phyloP scores from a whole-genome alignment of 2,329 filamentous ascomycete genomes.

The Aspergillus japonicus region DNA sequence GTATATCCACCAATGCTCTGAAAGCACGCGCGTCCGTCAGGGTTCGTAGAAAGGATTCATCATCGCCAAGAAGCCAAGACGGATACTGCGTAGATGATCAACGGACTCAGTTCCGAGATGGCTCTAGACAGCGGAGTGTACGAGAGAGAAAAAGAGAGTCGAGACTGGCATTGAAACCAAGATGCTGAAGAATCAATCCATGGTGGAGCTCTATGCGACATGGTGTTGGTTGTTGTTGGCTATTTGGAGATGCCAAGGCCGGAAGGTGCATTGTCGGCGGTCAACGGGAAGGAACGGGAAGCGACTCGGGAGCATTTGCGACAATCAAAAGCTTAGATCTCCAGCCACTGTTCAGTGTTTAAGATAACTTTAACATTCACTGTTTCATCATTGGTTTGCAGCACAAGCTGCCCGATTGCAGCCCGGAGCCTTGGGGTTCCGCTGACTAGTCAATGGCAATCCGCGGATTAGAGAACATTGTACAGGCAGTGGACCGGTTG shows the following conservation, averaged over 20 bases:
- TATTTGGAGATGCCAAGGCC: background rate
- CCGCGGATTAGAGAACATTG: background rate
- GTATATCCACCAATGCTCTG: background rate
- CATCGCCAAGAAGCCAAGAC: conserved; percentile 4
- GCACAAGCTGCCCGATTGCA: background rate
- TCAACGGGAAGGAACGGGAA: background rate
- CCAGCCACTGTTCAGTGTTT: background rate
- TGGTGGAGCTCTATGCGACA: background rate
- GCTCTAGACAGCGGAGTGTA: background rate
- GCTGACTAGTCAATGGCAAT: background rate
- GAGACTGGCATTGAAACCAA: background rate
- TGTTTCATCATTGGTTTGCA: background rate
- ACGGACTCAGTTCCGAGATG: background rate
- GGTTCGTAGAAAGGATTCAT: conserved; percentile 5
- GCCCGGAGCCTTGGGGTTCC: background rate
- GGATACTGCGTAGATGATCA: background rate
- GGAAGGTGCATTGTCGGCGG: background rate
- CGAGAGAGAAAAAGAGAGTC: background rate
- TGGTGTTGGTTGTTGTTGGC: background rate
- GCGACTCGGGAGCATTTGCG: background rate
- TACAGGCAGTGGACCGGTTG: background rate
- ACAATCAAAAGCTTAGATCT: background rate
- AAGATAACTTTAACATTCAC: background rate
- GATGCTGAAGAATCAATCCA: background rate
- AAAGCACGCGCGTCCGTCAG: conserved; percentile 1